Evolutionary conservation across 768 basidiomycete species (phyloP), one percentile per base, ranked within the genome.

Genomic region (Russula emetica): DNA sequence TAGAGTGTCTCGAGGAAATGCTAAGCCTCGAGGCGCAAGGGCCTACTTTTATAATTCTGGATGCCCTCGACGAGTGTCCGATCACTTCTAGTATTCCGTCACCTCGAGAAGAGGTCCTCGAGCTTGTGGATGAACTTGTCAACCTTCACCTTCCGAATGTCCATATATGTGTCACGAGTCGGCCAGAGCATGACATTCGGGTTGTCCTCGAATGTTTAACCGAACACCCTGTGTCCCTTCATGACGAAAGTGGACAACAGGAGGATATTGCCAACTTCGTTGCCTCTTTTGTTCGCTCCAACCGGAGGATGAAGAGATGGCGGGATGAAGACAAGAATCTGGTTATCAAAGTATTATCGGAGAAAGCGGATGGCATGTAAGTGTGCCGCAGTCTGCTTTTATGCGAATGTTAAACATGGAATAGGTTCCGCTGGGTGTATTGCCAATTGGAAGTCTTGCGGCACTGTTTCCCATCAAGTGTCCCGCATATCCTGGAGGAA

Each of bases 331-430:
- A 45, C 44, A 45, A 22, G n/a, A 3, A 45, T 4, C 44, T 45
- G n/a, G 44, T 45, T 22, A n/a, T 45, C 44, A 11, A 22, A 9
- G 4, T n/a, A 5, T n/a, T 45, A 2, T 45, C 44, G 44, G n/a
- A 45, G 10, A 45, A 22, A 1, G 44, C 44, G 5, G n/a, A 22
- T 22, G 44, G 44, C 3, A 45, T 45, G 44, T 45, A 45, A 45
- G 44, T 0, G n/a, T 5, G 44, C n/a, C 22, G 4, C 0, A 3
- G 1, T 45, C n/a, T n/a, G n/a, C 0, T 3, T 45, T 2, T n/a
- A 45, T 4, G 9, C 20, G 18, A 45, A n/a, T 9, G 9, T n/a
- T n/a, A 45, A n/a, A n/a, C 18, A 45, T 45, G n/a, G 22, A 22
- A 45, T 45, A 45, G 44, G 44, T 45, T 45, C n/a, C 8, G 44